These are phyloP conservation scores for Friedmanniomyces simplex DNA, from an alignment of 495 filamentous ascomycete genomes.

Conservation along the genomic window DNA sequence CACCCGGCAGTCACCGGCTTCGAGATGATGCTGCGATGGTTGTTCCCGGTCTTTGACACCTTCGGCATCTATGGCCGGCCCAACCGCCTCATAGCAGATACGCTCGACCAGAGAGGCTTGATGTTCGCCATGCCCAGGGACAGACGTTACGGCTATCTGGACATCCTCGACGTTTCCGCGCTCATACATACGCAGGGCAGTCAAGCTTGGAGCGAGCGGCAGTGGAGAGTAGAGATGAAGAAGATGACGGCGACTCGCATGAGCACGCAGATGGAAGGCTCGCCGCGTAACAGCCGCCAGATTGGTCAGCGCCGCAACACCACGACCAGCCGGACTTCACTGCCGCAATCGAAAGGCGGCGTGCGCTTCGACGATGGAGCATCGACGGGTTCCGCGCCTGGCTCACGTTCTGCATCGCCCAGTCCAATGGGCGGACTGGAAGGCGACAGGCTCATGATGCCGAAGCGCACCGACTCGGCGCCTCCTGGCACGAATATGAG, in stretches of 20 bases:
- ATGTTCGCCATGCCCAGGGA: slow-evolving; percentile 98
- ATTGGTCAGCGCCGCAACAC: slow-evolving; percentile 15
- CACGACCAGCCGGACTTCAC: slow-evolving; percentile 13
- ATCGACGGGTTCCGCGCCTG: slow-evolving; percentile 44
- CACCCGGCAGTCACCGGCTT: slow-evolving; percentile 87
- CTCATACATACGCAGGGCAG: slow-evolving; percentile 71
- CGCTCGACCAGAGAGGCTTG: slow-evolving; percentile 72
- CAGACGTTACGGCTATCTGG: slow-evolving; percentile 80
- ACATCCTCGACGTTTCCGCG: slow-evolving; percentile 69
- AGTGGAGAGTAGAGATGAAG: slow-evolving; percentile 85
- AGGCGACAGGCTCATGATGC: slow-evolving; percentile 28
- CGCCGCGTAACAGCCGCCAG: slow-evolving; percentile 34
- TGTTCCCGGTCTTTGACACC: slow-evolving; percentile 90
- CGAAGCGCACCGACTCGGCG: slow-evolving; percentile 33
- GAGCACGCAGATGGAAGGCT: slow-evolving; percentile 56
- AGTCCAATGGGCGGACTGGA: slow-evolving; percentile 25
- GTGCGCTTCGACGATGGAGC: slow-evolving; percentile 58
- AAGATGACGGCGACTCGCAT: slow-evolving; percentile 79
- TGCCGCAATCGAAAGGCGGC: slow-evolving; percentile 22
- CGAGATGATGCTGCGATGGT: slow-evolving; percentile 89
- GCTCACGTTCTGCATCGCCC: slow-evolving; percentile 27
- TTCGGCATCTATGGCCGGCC: slow-evolving; percentile 90
- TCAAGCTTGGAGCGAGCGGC: slow-evolving; percentile 69
- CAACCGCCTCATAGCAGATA: slow-evolving; percentile 73
- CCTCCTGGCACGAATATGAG: slow-evolving; percentile 29